These are phyloP conservation scores for Kazachstania psychrophila DNA, from an alignment of 805 yeast species.

Conservation along the genomic window DNA sequence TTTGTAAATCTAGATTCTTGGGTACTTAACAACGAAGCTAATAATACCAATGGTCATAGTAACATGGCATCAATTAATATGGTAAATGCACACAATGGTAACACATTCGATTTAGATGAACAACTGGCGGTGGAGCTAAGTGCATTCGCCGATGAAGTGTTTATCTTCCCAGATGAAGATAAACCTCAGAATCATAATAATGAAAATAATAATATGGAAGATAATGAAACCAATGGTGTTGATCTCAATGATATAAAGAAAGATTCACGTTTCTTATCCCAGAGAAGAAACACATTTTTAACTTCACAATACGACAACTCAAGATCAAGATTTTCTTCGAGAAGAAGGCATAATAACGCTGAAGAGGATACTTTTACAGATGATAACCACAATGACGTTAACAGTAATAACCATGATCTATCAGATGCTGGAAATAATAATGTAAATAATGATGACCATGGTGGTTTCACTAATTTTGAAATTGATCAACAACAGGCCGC, in stretches of 20 bases:
- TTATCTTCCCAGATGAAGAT: constrained; percentile 75
- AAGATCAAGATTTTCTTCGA: constrained; percentile 24
- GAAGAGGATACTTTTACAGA: background rate
- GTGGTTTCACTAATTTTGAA: constrained; percentile 12
- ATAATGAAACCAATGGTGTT: constrained; percentile 3
- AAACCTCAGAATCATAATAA: constrained; percentile 12
- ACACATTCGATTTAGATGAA: constrained; percentile 34
- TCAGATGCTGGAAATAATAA: background rate
- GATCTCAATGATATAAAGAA: constrained; percentile 4
- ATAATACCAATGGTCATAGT: constrained; percentile 27
- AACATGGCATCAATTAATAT: background rate
- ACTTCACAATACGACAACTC: constrained; percentile 28
- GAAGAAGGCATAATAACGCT: constrained; percentile 2
- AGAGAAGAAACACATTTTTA: constrained; percentile 23
- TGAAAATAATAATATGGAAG: constrained; percentile 4
- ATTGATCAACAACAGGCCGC: constrained; percentile 1
- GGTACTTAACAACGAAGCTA: constrained; percentile 28
- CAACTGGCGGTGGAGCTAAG: constrained; percentile 57
- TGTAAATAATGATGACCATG: constrained; percentile 4
- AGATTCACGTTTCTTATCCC: constrained; percentile 20
- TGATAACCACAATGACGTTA: background rate
- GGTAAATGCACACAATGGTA: background rate
- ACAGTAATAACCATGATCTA: background rate
- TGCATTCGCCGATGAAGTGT: constrained; percentile 75
- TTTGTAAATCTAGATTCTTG: constrained; percentile 28